These are phyloP conservation scores for Tanacetum coccineum DNA, from an alignment of 129 eudicot genomes.

Conservation along the genomic window DNA sequence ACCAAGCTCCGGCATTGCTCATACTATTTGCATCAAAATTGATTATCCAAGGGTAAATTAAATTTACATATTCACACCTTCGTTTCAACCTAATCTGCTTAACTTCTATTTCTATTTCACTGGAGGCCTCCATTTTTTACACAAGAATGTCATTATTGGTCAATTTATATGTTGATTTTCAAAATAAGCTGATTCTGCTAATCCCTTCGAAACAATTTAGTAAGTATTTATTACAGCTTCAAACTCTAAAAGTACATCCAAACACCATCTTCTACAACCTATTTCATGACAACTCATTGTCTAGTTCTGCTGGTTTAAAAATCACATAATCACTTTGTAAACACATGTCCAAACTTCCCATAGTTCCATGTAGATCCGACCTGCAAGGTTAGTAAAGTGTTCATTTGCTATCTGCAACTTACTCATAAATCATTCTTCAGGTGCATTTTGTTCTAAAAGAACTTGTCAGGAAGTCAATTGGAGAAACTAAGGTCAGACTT, in stretches of 20 bases:
- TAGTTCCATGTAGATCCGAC: neutral
- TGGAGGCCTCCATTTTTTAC: neutral
- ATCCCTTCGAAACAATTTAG: neutral
- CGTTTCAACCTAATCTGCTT: neutral
- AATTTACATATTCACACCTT: neutral
- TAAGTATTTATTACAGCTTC: neutral
- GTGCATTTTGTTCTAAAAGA: slow-evolving; percentile 95
- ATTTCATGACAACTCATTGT: neutral
- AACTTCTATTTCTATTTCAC: neutral
- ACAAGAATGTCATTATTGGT: slow-evolving; percentile 1
- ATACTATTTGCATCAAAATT: neutral
- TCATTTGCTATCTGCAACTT: slow-evolving; percentile 19
- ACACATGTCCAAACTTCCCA: neutral
- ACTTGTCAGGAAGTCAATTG: slow-evolving; percentile 94
- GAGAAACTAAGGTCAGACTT: slow-evolving; percentile 78
- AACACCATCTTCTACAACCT: neutral
- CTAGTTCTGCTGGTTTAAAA: neutral
- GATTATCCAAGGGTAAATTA: neutral
- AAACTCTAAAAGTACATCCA: neutral
- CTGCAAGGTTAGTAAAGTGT: slow-evolving; percentile 5
- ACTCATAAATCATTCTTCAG: slow-evolving; percentile 39
- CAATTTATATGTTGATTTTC: neutral
- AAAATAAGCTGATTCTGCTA: neutral
- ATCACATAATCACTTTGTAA: neutral
- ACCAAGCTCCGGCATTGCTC: no score